Conservation (phyloP, 768 basidiomycete genomes). For the Paxillus involutus region DNA sequence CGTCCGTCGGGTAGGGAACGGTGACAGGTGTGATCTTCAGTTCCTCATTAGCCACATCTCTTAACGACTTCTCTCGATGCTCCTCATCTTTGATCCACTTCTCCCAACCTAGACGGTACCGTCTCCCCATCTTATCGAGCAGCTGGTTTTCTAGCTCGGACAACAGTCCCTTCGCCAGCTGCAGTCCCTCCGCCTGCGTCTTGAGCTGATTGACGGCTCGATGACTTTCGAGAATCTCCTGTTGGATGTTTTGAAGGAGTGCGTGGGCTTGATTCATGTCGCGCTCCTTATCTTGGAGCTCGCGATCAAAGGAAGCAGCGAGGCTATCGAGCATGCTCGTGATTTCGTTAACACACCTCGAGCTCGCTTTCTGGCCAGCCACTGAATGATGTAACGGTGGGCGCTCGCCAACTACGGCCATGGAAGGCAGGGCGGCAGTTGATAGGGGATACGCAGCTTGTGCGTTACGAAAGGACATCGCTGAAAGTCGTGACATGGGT, state of each 20-base stretch:
- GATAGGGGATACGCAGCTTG: slow-evolving; percentile 49
- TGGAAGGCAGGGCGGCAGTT: slow-evolving; percentile 43
- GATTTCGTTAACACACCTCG: slow-evolving; percentile 82
- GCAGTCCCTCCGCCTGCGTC: slow-evolving; percentile 63
- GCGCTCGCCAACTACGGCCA: slow-evolving; percentile 51
- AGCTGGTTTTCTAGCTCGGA: slow-evolving; percentile 66
- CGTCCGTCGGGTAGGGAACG: slow-evolving; percentile 46
- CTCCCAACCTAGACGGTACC: slow-evolving; percentile 88
- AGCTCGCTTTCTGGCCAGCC: slow-evolving; percentile 83
- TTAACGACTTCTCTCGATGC: slow-evolving; percentile 66
- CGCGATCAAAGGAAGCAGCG: slow-evolving; percentile 88
- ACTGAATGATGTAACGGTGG: slow-evolving; percentile 83
- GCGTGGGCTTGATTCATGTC: slow-evolving; percentile 90
- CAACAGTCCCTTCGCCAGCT: slow-evolving; percentile 57
- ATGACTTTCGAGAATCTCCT: slow-evolving; percentile 86
- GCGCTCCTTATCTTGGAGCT: slow-evolving; percentile 88
- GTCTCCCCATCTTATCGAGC: slow-evolving; percentile 71
- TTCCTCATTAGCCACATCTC: slow-evolving; percentile 60
- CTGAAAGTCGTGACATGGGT: slow-evolving; percentile 61
- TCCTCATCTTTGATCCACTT: slow-evolving; percentile 91
- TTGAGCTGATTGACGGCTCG: slow-evolving; percentile 71
- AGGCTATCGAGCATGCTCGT: slow-evolving; percentile 84
- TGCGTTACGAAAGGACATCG: slow-evolving; percentile 74
- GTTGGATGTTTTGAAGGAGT: slow-evolving; percentile 80
- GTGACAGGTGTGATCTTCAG: slow-evolving; percentile 47